These are phyloP conservation scores for Diddensiella caesifluorescens DNA, from an alignment of 805 yeast genomes.

Conservation along the genomic window DNA sequence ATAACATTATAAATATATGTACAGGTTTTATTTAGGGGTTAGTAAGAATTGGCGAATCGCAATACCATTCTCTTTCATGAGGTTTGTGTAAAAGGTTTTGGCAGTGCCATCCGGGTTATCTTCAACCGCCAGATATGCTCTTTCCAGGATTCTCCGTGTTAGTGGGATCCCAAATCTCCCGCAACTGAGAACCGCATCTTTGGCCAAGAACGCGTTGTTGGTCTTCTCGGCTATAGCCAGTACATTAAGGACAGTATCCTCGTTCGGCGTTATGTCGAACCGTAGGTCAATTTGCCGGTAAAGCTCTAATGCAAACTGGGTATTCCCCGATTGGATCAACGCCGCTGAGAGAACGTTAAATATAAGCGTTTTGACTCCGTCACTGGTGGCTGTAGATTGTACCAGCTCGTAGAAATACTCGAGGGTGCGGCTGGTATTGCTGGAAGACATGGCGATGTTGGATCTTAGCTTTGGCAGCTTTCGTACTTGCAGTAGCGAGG, in stretches of 20 bases:
- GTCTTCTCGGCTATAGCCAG: constrained; percentile 5
- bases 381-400: constrained; percentile 12
- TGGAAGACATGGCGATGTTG: constrained; percentile 11
- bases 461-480: constrained; percentile 23
- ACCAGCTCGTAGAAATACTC: constrained; percentile 6
- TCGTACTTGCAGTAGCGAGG: constrained; percentile 14
- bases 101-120: no score
- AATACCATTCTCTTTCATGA: not conserved
- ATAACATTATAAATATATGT: no score
- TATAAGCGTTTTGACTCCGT: constrained; percentile 21
- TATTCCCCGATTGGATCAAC: not conserved
- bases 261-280: constrained; percentile 11
- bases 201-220: not conserved
- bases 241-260: constrained; percentile 13
- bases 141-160: constrained; percentile 1
- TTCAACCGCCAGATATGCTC: no score
- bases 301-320: not conserved
- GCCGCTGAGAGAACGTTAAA: constrained; percentile 22
- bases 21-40: no score
- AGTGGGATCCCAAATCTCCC: not conserved
- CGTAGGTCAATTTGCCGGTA: not conserved
- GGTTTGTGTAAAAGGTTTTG: no score
- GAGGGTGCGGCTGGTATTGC: not conserved
- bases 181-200: not conserved
- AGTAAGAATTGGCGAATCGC: not conserved